A percentile compares a stretch with the other conserved stretches of the same genome.
Evolutionary conservation across 768 basidiomycete genomes (phyloP).

Genomic region (Psilocybe tampanensis): DNA sequence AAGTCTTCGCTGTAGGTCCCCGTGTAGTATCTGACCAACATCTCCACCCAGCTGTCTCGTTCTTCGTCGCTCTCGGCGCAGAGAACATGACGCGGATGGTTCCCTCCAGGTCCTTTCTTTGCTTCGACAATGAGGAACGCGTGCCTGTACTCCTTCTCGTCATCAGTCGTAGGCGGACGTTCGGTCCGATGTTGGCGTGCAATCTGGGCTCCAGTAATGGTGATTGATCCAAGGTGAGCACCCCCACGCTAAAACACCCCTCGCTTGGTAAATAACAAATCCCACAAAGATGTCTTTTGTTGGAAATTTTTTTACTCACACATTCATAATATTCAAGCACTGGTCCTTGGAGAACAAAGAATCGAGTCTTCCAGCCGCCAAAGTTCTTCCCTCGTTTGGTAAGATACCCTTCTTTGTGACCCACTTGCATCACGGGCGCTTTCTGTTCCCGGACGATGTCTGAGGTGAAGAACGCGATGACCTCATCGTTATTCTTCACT

Average conservation of each 20-base stretch:
- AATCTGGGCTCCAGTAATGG: slow-evolving; percentile 91
- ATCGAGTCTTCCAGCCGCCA: slow-evolving; percentile 97
- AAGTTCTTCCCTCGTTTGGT: slow-evolving; percentile 98
- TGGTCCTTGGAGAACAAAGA: slow-evolving; percentile 90
- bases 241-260: slow-evolving; percentile 73
- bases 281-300: slow-evolving; percentile 3
- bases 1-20: slow-evolving; percentile 80
- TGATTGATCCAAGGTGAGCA: slow-evolving; percentile 86
- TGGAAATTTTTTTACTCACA: slow-evolving; percentile 61
- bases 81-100: slow-evolving; percentile 83
- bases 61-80: slow-evolving; percentile 96
- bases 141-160: slow-evolving; percentile 94
- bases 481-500: slow-evolving; percentile 84
- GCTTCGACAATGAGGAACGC: slow-evolving; percentile 97
- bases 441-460: slow-evolving; percentile 80
- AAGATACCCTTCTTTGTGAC: slow-evolving; percentile 93
- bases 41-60: slow-evolving; percentile 93
- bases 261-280: not conserved
- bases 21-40: slow-evolving; percentile 86
- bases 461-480: slow-evolving; percentile 90
- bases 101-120: slow-evolving; percentile 69
- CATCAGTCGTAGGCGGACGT: slow-evolving; percentile 57
- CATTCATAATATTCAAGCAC: slow-evolving; percentile 94
- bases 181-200: slow-evolving; percentile 85
- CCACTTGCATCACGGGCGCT: slow-evolving; percentile 76